Evolutionary conservation across 768 basidiomycete species (phyloP), one percentile per base, ranked within the genome.

Genomic region (Xanthoconium purpureum): DNA sequence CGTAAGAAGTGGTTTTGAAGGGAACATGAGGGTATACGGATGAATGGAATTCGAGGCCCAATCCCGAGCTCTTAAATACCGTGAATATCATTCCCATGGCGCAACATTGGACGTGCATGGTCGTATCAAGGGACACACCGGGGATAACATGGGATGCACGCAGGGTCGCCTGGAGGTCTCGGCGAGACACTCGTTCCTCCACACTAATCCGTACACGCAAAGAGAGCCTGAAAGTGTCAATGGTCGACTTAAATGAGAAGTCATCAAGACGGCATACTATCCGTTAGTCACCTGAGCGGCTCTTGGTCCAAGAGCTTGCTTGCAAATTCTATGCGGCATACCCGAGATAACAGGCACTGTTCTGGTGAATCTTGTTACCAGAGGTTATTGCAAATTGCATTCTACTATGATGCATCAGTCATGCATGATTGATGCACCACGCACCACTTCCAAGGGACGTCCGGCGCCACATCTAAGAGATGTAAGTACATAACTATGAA

Each of bases 1-100:
- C 3, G 56, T 58, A n/a, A 68, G 30, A 37, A 65, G 47, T 28
- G 35, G 50, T 29, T 54, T 58, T 20, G 50, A 55, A 50, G 40
- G 54, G 48, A 65, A 60, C 63, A 65, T 66, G 47, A 24, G 4
- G 24, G 24, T 24, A 24, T 24, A 24, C 24, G 4, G 24, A 24
- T 24, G 24, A 24, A 24, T 24, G 24, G 29, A 15, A 45, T 29
- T 4, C 8, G 44, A 10, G 42, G 42, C 24, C 44, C 24, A 7
- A 17, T n/a, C 14, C 17, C 29, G 14, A 45, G 44, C 44, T 45
- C 14, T 45, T 45, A 29, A 45, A 45, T 28, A 24, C 13, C 15
- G 28, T 8, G 24, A 13, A 29, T 30, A 17, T 8, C 28, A 8
- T 45, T 15, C 43, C 44, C 6, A 30, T 45, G 15, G 28, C 44